Evolutionary conservation across 768 basidiomycete species (phyloP), one percentile per base, ranked within the genome.

Genomic region (Pholiota molesta): DNA sequence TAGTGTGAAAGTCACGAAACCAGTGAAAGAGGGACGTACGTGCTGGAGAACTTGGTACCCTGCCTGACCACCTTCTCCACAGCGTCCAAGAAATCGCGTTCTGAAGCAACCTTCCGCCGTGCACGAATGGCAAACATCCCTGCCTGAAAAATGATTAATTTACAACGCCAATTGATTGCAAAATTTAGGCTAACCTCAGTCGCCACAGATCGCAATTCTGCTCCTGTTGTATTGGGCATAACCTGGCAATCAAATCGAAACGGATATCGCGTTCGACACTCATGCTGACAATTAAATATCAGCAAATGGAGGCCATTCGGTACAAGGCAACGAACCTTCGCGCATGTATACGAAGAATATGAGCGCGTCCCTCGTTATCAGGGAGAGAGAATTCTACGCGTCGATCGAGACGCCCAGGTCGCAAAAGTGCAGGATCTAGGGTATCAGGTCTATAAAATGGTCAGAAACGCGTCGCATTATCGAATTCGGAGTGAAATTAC

Each of bases 91-190:
- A 98, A 99, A 76, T 99, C 97, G 58, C 94, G 90, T 73, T 99
- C 97, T 5, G 95, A 95, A 0, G 96, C 95, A 1, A 99, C 95
- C 75, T 99, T 99, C 76, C 97, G 83, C 68, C 97, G 83, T 49
- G 94, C 92, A 62, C 97, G 91, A 71, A 99, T 99, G 1, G 97
- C 97, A 77, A 97, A 99, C 97, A 99, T 99, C n/a, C 97, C 97
- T 52, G 97, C 97, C 91, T 93, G 65, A n/a, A 42, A 19, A 54
- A 53, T 39, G 14, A 26, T 62, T 26, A 68, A 39, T 44, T 59
- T n/a, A 26, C n/a, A 33, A 17, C 26, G 26, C 23, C 53, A 26
- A 49, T 40, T 37, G 29, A 23, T 19, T 33, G 33, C 17, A 40
- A 45, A 44, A 33, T 58, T n/a, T 10, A 7, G 7, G 72, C 81